Conservation (phyloP, 106 monocot species). For the Acanthochlamys bracteata region DNA sequence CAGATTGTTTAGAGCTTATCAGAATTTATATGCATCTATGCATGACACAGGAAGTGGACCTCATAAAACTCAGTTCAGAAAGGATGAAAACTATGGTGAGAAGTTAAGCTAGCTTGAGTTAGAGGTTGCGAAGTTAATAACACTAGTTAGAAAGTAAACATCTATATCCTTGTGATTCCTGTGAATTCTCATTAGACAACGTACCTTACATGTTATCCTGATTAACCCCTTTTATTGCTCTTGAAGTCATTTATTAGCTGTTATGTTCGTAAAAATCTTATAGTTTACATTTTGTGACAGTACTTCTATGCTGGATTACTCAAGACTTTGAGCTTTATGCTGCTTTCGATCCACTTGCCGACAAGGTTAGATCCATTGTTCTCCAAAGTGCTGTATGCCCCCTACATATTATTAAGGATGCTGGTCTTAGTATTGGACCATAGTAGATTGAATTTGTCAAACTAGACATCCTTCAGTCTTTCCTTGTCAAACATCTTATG, state of each 20-base stretch:
- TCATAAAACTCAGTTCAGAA: slow-evolving; percentile 94
- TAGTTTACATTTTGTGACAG: slow-evolving; percentile 30
- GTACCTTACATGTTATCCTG: too few species aligned
- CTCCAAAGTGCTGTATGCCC: not conserved
- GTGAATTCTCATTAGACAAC: too few species aligned
- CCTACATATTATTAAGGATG: not conserved
- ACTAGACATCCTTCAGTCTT: too few species aligned
- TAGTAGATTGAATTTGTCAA: too few species aligned
- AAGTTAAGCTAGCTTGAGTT: not conserved
- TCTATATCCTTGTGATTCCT: too few species aligned
- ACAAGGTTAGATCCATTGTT: slow-evolving; percentile 44
- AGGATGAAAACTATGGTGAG: slow-evolving; percentile 88
- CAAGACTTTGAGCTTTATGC: slow-evolving; percentile 99
- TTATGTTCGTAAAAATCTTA: too few species aligned
- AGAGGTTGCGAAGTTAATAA: too few species aligned
- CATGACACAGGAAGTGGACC: slow-evolving; percentile 78
- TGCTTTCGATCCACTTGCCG: slow-evolving; percentile 95
- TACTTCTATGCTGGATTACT: slow-evolving; percentile 94
- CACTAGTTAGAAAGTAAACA: too few species aligned
- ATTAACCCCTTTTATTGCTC: too few species aligned
- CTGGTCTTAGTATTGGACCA: not conserved
- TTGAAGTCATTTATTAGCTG: too few species aligned
- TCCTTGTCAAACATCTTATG: too few species aligned
- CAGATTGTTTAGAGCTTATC: slow-evolving; percentile 86
- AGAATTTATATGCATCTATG: slow-evolving; percentile 87